Conservation (phyloP, 2,329 filamentous ascomycete species). For the Trichoderma lentiforme region DNA sequence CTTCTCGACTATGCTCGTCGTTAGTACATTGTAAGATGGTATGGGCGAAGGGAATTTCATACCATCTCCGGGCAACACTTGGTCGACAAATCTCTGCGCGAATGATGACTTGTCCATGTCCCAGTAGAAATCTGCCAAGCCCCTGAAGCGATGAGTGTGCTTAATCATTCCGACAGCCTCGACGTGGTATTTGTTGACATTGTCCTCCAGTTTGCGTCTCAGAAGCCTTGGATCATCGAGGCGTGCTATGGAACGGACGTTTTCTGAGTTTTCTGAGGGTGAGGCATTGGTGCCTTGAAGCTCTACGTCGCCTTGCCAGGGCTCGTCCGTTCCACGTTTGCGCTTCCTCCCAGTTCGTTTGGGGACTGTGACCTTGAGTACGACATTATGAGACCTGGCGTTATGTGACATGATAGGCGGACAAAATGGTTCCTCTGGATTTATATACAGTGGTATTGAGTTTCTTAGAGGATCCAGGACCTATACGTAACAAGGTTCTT, state of each 20-base stretch:
- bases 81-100: constrained; percentile 66
- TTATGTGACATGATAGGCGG: constrained; percentile 76
- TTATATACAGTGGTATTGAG: constrained; percentile 67
- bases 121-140: constrained; percentile 85
- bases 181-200: constrained; percentile 61
- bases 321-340: constrained; percentile 70
- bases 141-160: constrained; percentile 82
- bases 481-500: constrained; percentile 27
- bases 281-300: constrained; percentile 26
- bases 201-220: constrained; percentile 66
- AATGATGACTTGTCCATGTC: constrained; percentile 66
- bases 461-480: constrained; percentile 47
- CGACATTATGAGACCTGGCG: constrained; percentile 73
- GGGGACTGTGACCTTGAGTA: constrained; percentile 83
- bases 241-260: constrained; percentile 43
- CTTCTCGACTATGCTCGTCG: constrained; percentile 38
- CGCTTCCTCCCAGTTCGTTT: constrained; percentile 82
- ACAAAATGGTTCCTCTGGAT: constrained; percentile 74
- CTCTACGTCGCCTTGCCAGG: constrained; percentile 52
- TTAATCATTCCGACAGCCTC: constrained; percentile 70
- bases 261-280: constrained; percentile 20
- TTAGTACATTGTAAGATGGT: constrained; percentile 23
- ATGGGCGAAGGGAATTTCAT: constrained; percentile 26
- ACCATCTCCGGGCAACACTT: constrained; percentile 71
- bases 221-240: constrained; percentile 54